Base-by-base conservation (phyloP, 2,329 filamentous ascomycete genomes). In the Alternaria atra region DNA sequence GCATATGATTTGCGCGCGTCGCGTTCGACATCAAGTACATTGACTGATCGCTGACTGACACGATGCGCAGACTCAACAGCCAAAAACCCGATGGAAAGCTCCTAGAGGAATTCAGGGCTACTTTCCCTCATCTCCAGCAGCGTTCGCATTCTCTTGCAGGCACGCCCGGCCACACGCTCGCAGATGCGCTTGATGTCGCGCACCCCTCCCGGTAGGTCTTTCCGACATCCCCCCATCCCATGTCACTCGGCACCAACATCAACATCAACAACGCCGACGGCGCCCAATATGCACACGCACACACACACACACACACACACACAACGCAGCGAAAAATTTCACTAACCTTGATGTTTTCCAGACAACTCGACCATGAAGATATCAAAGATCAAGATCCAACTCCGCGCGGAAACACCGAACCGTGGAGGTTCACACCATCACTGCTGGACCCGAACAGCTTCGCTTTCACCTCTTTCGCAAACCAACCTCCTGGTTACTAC, bases 21-120 rank as follows among this genome's bases (percentile, higher is more conserved):
- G 68, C 72, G 64, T 71, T 52, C 30, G 12, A 34, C n/a, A 50
- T 32, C 27, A 15, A 34, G 23, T 35, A 55, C 46, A 23, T 23
- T 44, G 15, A 23, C 43, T 32, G 62, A 73, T 69, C 44, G 58
- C 56, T 61, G 51, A 55, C 47, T 69, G 42, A 43, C 27, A 12
- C 20, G 20, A 20, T 30, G 34, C 39, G 29, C 52, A 92, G 90
- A 81, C 91, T 87, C 74, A 93, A 87, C 79, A 89, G 91, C 57
- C 91, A 93, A 80, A 97, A 97, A 83, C 93, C 93, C 57, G 89
- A 88, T 78, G 91, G 94, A 76, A 92, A 94, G 73, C 86, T 97
- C 75, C 89, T 95, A 77, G 89, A 89, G 80, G 89, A 88, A 78
- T 97, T 97, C 82, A 91, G 91, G 78, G 88, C 92, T 73, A 89